Evolutionary conservation across 2,329 filamentous ascomycete genomes (phyloP), one percentile per base, ranked within the genome.

Genomic region (Trichoderma sp.): DNA sequence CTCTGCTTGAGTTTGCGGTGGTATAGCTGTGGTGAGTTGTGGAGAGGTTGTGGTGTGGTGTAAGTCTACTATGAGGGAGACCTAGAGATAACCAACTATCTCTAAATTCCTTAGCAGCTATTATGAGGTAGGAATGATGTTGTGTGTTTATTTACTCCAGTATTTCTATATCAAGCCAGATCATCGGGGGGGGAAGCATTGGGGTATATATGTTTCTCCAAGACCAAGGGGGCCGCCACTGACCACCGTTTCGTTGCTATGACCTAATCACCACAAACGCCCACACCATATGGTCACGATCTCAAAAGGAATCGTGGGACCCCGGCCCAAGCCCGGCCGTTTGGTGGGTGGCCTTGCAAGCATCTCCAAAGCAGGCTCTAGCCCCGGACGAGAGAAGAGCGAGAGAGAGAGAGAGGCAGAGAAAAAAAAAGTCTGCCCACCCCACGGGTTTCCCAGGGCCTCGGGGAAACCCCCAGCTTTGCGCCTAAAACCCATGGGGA

Each of bases 121-220:
- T 13, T 43, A 29, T 61, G 49, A 68, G 35, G 37, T 56, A 62
- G 67, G 55, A 24, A 37, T 55, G 35, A 47, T 55, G 33, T 14
- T 35, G 13, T 61, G 31, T 35, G 8, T 61, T 53, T 59, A n/a
- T 24, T 60, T 37, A 37, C 14, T 59, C 19, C 29, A 33, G 35
- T 37, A n/a, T 11, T 64, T 7, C 40, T 52, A 52, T 63, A 43
- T 59, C 29, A 55, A 37, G 43, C 33, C n/a, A 11, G 58, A 63
- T 62, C 35, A 19, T 62, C 66, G 40, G 33, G 37, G 63, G 63
- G 40, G 55, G 55, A 49, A 47, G 27, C 31, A 56, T 56, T 33
- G 57, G 58, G 58, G 47, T 68, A 61, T 68, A 68, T 62, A 68
- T 68, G 40, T 52, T 52, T 67, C 62, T 49, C 53, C 55, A 58